Evolutionary conservation across 2,329 filamentous ascomycete genomes (phyloP), one percentile per base, ranked within the genome.

Genomic region (Apiospora arundinis): DNA sequence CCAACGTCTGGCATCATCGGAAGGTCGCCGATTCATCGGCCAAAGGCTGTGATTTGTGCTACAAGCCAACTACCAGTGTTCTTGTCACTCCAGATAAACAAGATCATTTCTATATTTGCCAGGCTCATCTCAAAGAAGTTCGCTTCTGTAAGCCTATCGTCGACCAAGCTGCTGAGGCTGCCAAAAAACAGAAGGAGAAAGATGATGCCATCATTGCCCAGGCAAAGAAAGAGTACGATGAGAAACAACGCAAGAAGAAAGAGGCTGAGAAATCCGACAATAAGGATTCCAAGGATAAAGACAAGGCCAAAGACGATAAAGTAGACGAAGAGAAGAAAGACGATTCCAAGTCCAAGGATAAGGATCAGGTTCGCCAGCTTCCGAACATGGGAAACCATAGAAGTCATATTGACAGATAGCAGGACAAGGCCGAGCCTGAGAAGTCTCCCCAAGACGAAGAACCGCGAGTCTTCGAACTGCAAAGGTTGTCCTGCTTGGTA

Each of bases 61-160:
- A 92, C 85, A 97, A 96, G 82, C 92, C 93, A 11, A 94, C 92
- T 72, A 90, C 92, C 8, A 97, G 92, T 75, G 95, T 98, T 23
- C 86, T 99, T 70, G 93, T 97, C 76, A 97, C 95, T 11, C 90
- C 93, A 0, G 95, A 97, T 77, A 95, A 94, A 11, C 73, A 87
- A 87, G 95, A 97, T 80, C 97, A 95, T 83, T 98, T 99, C 84
- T 98, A 97, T 80, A 89, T 97, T 63, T 99, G 96, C 77, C 87
- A 91, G 7, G 86, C 88, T 44, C 96, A 99, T 81, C 85, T 98
- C 11, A 93, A 92, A 77, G 96, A 98, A 78, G 86, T 86, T 44
- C 90, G 92, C 52, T 98, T 98, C 81, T 95, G 93, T 78, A 85
- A 87, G 77, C 92, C 93, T 72, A 91, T 92, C 72, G 86, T 93